Evolutionary conservation across 495 filamentous ascomycete species (phyloP), one percentile per base, ranked within the genome.

Genomic region (Letharia columbiana): DNA sequence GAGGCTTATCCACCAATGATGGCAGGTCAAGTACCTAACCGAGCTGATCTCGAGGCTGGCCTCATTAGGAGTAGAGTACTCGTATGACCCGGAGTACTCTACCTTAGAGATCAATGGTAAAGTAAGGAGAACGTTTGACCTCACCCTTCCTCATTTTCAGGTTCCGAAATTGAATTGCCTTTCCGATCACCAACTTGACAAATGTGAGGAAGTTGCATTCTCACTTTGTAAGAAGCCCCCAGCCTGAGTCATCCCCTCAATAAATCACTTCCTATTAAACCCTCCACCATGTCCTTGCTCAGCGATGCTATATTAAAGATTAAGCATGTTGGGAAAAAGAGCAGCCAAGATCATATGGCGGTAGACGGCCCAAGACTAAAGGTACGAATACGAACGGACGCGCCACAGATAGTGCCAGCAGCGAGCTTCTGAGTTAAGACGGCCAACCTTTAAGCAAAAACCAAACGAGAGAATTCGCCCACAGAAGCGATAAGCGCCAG

Each of bases 391-490:
- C 23, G 49, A 52, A 52, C 10, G 49, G 49, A 0, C 23, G 10
- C 8, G 10, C 7, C 49, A 52, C 3, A 28, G 12, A 52, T 9
- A 3, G n/a, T 52, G 10, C 75, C 39, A 77, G 80, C 40, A 80
- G 78, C 61, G 76, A 87, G 65, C 71, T 80, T 44, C 82, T 81
- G 1, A 74, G 73, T 40, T 74, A 78, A 39, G 70, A 79, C 47
- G 60, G 71, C 11, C 70, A 77, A 31, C 58, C 63, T 1, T 67
- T 81, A 67, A 82, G 79, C 69, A 82, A 86, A 72, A 84, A 84
- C 67, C 79, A 85, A 63, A 73, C 77, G 70, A 84, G 77, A 71
- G 81, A 79, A 73, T 72, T 73, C 70, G 77, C 70, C 73, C 76
- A 77, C 61, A 76, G 76, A 62, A 76, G 78, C 60, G 75, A 78